Conservation (phyloP, 495 filamentous ascomycete genomes). For the Penicillium angulare region DNA sequence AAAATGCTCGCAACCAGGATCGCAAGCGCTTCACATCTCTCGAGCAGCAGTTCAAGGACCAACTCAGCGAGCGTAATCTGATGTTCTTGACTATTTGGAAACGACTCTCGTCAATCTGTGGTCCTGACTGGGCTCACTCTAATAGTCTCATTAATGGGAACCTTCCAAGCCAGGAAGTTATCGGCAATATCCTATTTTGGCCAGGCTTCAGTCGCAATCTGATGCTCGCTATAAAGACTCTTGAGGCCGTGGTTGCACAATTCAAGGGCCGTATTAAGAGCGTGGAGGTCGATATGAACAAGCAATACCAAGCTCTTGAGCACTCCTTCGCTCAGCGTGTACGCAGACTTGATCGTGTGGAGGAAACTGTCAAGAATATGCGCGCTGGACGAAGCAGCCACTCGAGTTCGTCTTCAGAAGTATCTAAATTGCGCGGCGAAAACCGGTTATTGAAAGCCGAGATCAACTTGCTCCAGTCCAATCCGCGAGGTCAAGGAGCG, state of each 20-base stretch:
- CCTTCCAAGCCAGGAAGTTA: conserved; percentile 75
- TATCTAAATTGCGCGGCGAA: conserved; percentile 71
- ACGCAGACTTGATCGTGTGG: conserved; percentile 85
- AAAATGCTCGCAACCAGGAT: conserved; percentile 68
- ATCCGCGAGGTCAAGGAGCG: conserved; percentile 36
- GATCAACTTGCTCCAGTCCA: conserved; percentile 66
- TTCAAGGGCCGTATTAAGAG: conserved; percentile 77
- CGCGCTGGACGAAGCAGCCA: conserved; percentile 37
- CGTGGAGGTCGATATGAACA: conserved; percentile 85
- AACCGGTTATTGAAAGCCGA: conserved; percentile 84
- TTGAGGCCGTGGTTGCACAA: conserved; percentile 76
- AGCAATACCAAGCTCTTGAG: conserved; percentile 86
- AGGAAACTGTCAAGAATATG: conserved; percentile 62
- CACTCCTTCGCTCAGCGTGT: conserved; percentile 72
- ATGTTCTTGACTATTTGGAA: conserved; percentile 86
- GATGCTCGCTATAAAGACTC: conserved; percentile 77
- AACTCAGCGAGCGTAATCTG: conserved; percentile 84
- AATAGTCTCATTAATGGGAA: conserved; percentile 88
- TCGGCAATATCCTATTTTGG: conserved; percentile 69
- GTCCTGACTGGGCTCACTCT: conserved; percentile 85
- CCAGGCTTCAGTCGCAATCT: conserved; percentile 87
- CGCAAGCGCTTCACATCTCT: conserved; percentile 69
- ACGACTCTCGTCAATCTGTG: conserved; percentile 79
- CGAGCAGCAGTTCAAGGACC: conserved; percentile 78
- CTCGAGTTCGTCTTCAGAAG: conserved; percentile 54